A percentile compares a stretch with the other conserved stretches of the same genome.
These are phyloP conservation scores for Silene conica DNA, from an alignment of 148 eudicot genomes.

Conservation along the genomic window DNA sequence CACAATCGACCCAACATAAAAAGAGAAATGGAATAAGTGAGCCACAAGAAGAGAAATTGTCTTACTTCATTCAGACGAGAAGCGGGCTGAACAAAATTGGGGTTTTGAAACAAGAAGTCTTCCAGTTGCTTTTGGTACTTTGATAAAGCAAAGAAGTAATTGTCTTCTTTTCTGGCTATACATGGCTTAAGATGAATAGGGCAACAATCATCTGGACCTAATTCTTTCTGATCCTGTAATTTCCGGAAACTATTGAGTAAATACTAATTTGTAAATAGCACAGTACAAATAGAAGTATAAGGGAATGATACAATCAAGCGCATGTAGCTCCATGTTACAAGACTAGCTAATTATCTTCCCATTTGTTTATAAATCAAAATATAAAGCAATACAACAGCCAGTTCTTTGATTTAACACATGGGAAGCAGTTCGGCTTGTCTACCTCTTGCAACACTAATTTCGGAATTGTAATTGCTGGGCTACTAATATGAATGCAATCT, in stretches of 20 bases:
- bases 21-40: neutral
- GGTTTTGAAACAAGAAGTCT: slow-evolving; percentile 55
- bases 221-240: slow-evolving; percentile 74
- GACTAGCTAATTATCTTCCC: neutral
- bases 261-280: neutral
- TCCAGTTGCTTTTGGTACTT: slow-evolving; percentile 83
- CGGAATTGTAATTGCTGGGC: neutral
- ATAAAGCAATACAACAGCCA: too few relatives aligned
- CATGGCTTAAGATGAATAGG: slow-evolving; percentile 97
- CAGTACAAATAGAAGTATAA: slow-evolving; percentile 4
- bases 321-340: neutral
- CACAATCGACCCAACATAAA: neutral
- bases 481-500: neutral
- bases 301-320: neutral
- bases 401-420: too few relatives aligned
- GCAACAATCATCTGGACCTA: slow-evolving; percentile 64
- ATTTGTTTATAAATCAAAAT: too few relatives aligned
- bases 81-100: slow-evolving; percentile 84
- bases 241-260: neutral
- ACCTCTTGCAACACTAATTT: neutral
- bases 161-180: slow-evolving; percentile 73
- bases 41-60: slow-evolving; percentile 2
- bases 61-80: slow-evolving; percentile 86
- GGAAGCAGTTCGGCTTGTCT: neutral
- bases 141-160: slow-evolving; percentile 91